phyloP scores from a whole-genome alignment of 2,329 filamentous ascomycete species.

The Colletotrichum gigasporum region DNA sequence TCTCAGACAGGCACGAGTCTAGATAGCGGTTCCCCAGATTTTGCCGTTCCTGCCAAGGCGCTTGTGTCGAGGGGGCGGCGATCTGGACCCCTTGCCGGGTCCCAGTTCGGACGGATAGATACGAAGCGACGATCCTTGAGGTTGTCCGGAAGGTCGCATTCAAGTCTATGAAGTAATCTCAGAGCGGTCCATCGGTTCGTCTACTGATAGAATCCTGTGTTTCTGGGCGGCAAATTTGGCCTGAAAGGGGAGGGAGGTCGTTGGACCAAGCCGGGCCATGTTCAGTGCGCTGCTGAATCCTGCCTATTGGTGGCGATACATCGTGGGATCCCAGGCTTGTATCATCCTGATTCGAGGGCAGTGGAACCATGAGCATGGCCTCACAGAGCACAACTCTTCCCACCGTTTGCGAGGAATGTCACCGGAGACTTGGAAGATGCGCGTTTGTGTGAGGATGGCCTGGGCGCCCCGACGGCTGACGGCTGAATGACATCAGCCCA shows the following conservation, averaged over 20 bases:
- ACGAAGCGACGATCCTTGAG: background rate
- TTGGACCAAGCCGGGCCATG: too few species aligned
- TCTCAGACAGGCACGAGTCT: background rate
- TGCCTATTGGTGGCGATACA: too few species aligned
- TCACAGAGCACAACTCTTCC: too few species aligned
- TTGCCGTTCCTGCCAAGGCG: conserved; percentile 11
- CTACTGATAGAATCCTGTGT: background rate
- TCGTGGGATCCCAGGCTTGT: too few species aligned
- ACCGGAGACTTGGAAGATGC: background rate
- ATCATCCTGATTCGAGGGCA: too few species aligned
- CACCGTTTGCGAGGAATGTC: background rate
- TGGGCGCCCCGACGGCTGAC: background rate
- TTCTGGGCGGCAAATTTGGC: background rate
- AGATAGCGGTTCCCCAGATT: background rate
- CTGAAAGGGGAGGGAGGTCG: too few species aligned
- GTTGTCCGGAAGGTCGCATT: background rate
- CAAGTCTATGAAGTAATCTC: background rate
- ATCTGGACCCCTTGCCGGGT: conserved; percentile 11
- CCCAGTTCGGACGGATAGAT: background rate
- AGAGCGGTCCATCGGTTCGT: background rate
- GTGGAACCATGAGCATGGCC: too few species aligned
- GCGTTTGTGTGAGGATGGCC: background rate
- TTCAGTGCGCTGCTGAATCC: background rate
- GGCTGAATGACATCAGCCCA: background rate
- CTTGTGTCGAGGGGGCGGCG: conserved; percentile 5